Base-by-base conservation (phyloP, 164 flowering plant species). In the Nymphaea thermarum region DNA sequence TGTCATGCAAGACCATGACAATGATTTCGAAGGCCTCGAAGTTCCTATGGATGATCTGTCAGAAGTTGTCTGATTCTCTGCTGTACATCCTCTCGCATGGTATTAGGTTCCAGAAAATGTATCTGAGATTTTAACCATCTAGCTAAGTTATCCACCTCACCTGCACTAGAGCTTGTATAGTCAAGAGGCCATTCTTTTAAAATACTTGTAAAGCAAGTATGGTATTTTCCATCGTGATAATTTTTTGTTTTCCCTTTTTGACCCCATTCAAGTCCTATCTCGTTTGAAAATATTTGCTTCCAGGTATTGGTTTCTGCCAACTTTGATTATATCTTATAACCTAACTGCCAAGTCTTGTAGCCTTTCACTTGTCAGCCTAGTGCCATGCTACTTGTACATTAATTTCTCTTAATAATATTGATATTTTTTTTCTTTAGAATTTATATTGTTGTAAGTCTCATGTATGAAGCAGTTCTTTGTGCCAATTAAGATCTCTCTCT, bases 21-120 rank as follows among this genome's bases (percentile, higher is more conserved):
- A 51, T 51, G 57, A 51, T 51, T 51, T 8, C 14, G 71, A 79
- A 45, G 68, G 72, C 91, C 89, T 64, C 86, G 85, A 62, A 53
- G 84, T 85, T 71, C 94, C 94, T 43, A 82, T 88, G 94, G 91
- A 88, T 68, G 91, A 88, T 70, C 85, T 86, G 11, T 77, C 86
- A 6, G 85, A 82, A 5, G 71, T 87, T 71, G 8, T 73, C 80
- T 85, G 85, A 64, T 84, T 68, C 71, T 75, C 43, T 42, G 44
- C 65, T 78, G 79, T 80, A 82, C 69, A 75, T 79, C 75, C 69
- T 67, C 75, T 65, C 72, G 73, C 74, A 66, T 63, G 71, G 68
- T 65, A 69, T 65, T 61, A 70, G 70, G 69, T 65, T 73, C 77
- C 66, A 71, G 80, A 72, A 66, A 71, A 69, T 16, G 59, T 68